Evolutionary conservation across 2,329 filamentous ascomycete genomes (phyloP), one percentile per base, ranked within the genome.

Genomic region (Aspergillus cejpii): DNA sequence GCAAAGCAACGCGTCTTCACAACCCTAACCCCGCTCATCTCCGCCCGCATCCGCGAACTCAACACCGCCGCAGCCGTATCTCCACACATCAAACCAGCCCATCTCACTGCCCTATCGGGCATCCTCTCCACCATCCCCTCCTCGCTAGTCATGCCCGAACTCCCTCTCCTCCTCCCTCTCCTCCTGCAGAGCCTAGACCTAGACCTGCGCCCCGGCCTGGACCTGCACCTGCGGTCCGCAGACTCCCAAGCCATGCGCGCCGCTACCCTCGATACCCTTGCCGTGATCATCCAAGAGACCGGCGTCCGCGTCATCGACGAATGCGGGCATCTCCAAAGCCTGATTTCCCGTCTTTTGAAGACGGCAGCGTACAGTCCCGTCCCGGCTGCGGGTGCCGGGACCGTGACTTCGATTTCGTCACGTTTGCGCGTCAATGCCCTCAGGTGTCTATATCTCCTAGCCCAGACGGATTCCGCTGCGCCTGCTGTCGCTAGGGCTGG

Each of bases 171-270:
- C 1, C 67, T 79, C 3, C 78, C 80, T 0, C 68, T 84, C 1
- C 73, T 85, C 14, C 69, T 85, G 0, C 81, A 84, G 57, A 78
- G 74, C 24, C 71, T 85, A 4, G 81, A 84, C n/a, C n/a, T n/a
- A n/a, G n/a, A n/a, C n/a, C n/a, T n/a, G n/a, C n/a, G n/a, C n/a
- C n/a, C n/a, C n/a, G n/a, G n/a, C n/a, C n/a, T n/a, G n/a, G n/a
- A n/a, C n/a, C n/a, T n/a, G n/a, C n/a, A n/a, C 53, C 68, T 81
- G 40, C 59, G 69, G 44, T 56, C 60, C 2, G 57, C 65, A 15
- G 64, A 66, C 45, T 73, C 73, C 2, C 68, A 75, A 36, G 66
- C 68, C 8, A 76, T 83, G 49, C 82, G 83, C 53, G 69, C 74
- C 43, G 77, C 78, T 3, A 80, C 80, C 0, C 73, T 85, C 20